These are phyloP conservation scores for Eucalyptus curtisii DNA, from an alignment of 345 rosid species.

Conservation along the genomic window DNA sequence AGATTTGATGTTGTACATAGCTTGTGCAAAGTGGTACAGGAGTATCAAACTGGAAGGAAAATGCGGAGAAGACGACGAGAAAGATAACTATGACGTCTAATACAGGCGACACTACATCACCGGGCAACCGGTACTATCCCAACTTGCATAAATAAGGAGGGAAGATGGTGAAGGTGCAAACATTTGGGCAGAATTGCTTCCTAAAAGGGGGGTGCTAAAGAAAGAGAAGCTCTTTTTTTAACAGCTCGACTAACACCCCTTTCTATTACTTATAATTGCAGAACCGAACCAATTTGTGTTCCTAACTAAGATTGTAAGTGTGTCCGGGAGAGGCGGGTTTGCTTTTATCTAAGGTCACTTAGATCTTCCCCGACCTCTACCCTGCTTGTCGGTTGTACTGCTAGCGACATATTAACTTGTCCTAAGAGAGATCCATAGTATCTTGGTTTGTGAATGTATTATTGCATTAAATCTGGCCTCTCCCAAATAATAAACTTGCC, in stretches of 20 bases:
- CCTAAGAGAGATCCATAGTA: neutral
- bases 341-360: neutral
- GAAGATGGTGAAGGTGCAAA: neutral
- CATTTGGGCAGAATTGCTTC: neutral
- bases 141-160: conserved; percentile 13
- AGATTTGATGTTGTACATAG: conserved; percentile 54
- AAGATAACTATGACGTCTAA: conserved; percentile 37
- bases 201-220: neutral
- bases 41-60: conserved; percentile 57
- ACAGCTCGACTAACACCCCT: neutral
- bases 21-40: conserved; percentile 88
- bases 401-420: neutral
- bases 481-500: neutral
- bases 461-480: neutral
- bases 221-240: neutral
- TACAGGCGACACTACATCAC: neutral
- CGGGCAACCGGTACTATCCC: neutral
- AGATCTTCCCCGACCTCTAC: neutral
- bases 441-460: neutral
- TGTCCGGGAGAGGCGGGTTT: neutral
- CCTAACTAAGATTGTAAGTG: neutral
- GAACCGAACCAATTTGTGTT: neutral
- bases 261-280: neutral
- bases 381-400: conserved; percentile 2
- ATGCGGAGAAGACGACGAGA: conserved; percentile 14